Percentiles rank a stretch among this genome's conserved stretches.
Conservation (phyloP, 805 yeast species). For the Suhomyces faveliae region DNA sequence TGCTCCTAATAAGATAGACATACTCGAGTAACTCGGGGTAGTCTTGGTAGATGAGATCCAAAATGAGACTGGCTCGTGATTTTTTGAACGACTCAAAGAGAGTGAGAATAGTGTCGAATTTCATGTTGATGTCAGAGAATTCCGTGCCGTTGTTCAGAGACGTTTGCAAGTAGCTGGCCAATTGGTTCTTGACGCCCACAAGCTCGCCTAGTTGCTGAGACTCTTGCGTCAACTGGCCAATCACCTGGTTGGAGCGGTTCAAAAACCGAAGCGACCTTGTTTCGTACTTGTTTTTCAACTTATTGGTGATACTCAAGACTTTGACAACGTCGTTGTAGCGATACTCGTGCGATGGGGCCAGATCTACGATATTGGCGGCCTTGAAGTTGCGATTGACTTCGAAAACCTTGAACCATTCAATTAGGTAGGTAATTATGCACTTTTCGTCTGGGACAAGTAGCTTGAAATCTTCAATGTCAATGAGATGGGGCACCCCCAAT, state of each 20-base stretch:
- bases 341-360: not conserved
- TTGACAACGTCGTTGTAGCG: constrained; percentile 9
- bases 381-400: constrained; percentile 16
- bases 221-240: constrained; percentile 4
- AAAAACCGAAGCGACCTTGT: constrained; percentile 28
- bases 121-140: not conserved
- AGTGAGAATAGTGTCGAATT: not conserved
- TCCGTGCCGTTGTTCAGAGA: not conserved
- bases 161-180: not conserved
- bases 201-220: not conserved
- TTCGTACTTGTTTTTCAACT: constrained; percentile 30
- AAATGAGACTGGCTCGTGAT: constrained; percentile 4
- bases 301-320: constrained; percentile 13
- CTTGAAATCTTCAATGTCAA: constrained; percentile 55
- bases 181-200: not conserved
- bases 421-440: constrained; percentile 54
- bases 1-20: constrained; percentile 11
- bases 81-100: not conserved
- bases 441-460: constrained; percentile 57
- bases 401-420: constrained; percentile 54
- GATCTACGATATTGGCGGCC: not conserved
- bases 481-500: constrained; percentile 50
- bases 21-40: constrained; percentile 15
- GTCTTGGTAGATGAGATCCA: constrained; percentile 12
- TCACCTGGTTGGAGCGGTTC: constrained; percentile 20